Evolutionary conservation across 352 stramenopile species (phyloP).

Genomic region (Phytopythium oedochilum): DNA sequence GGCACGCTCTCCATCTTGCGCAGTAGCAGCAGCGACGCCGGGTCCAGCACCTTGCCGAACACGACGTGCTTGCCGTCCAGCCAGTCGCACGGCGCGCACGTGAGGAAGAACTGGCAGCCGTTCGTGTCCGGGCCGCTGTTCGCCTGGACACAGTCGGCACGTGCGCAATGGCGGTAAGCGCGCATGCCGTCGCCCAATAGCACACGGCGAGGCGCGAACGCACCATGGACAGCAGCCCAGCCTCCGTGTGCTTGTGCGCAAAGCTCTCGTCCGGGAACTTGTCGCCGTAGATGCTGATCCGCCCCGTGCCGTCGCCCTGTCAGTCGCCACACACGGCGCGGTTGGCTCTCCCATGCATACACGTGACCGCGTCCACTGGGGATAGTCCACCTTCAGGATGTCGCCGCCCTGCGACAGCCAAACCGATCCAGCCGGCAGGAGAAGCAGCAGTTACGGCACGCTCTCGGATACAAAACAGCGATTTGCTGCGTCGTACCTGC

Average conservation of each 20-base stretch:
- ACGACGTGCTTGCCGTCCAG: conserved; percentile 97
- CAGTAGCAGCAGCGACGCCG: conserved; percentile 78
- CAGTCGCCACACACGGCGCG: not conserved
- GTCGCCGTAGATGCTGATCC: conserved; percentile 86
- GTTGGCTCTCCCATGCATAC: not conserved
- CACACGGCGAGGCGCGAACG: too few species aligned
- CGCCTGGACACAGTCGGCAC: conserved; percentile 38
- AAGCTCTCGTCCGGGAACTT: conserved; percentile 87
- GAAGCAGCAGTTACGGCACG: not conserved
- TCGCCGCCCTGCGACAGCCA: conserved; percentile 50
- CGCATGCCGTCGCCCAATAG: too few species aligned
- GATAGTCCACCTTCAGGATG: conserved; percentile 65
- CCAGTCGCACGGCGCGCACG: conserved; percentile 91
- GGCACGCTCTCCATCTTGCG: conserved; percentile 92
- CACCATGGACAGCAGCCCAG: conserved; percentile 82
- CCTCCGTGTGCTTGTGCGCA: conserved; percentile 76
- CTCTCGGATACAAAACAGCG: not conserved
- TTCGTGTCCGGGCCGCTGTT: conserved; percentile 95
- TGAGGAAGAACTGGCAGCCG: conserved; percentile 95
- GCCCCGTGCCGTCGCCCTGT: conserved; percentile 74
- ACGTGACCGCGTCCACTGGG: not conserved
- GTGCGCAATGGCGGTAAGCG: not conserved
- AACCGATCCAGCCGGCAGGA: not conserved
- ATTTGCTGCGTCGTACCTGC: conserved; percentile 32
- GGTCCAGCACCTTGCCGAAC: conserved; percentile 92